These are phyloP conservation scores for Myxozyma mucilagina DNA, from an alignment of 805 yeast species.

Conservation along the genomic window DNA sequence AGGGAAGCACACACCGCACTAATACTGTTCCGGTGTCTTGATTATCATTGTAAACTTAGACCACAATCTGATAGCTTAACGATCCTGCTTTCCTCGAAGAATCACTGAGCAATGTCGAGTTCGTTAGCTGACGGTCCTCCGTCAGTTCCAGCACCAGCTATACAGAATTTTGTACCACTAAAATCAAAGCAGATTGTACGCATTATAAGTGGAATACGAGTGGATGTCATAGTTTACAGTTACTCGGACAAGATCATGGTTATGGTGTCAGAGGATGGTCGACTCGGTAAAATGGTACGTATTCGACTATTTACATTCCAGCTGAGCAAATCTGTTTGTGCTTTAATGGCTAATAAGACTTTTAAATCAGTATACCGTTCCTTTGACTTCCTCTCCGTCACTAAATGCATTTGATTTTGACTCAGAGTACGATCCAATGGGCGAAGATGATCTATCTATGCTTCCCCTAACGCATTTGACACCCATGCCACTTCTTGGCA, in stretches of 20 bases:
- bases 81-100: no score
- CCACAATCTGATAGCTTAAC: no score
- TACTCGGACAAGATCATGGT: conserved; percentile 29
- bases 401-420: conserved; percentile 15
- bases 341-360: not conserved
- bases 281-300: conserved; percentile 28
- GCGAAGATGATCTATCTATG: conserved; percentile 23
- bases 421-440: conserved; percentile 8
- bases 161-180: conserved; percentile 6
- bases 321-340: not conserved
- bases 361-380: conserved; percentile 18
- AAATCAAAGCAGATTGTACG: conserved; percentile 11
- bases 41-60: not conserved
- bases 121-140: conserved; percentile 3
- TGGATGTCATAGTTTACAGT: conserved; percentile 24
- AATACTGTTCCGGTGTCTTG: not conserved
- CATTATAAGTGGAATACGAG: conserved; percentile 13
- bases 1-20: not conserved
- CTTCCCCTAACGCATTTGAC: conserved; percentile 26
- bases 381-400: conserved; percentile 19
- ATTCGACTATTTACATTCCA: not conserved
- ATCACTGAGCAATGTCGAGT: not conserved
- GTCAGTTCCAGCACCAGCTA: not conserved
- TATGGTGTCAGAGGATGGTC: conserved; percentile 18
- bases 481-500: conserved; percentile 23